Evolutionary conservation across 2,329 filamentous ascomycete genomes (phyloP).

Genomic region (Emergomyces pasteurianus): DNA sequence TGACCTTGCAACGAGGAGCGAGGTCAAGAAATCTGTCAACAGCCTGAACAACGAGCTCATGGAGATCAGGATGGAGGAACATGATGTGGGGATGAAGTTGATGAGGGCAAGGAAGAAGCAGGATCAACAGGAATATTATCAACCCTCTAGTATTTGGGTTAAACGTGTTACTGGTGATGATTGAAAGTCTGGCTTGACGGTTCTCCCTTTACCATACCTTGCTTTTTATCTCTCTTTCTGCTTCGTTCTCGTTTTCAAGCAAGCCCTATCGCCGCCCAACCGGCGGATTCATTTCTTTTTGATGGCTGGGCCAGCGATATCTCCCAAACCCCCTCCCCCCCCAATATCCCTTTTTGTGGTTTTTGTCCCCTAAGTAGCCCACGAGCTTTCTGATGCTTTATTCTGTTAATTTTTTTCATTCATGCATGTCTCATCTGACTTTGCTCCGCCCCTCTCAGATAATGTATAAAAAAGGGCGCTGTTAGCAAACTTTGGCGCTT

Average conservation of each 20-base stretch:
- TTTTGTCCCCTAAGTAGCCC: not conserved
- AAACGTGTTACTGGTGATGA: conserved; percentile 55
- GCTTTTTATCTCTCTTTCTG: not conserved
- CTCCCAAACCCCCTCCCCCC: not conserved
- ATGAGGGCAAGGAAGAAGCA: conserved; percentile 63
- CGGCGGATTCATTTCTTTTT: not conserved
- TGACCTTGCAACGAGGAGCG: conserved; percentile 47
- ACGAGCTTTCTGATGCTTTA: not conserved
- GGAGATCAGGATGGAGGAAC: conserved; percentile 63
- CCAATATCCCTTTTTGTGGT: not conserved
- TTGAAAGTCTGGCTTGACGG: not conserved
- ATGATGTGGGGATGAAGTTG: conserved; percentile 64
- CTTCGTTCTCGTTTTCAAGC: not conserved
- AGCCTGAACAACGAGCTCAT: conserved; percentile 54
- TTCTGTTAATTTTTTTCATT: not conserved
- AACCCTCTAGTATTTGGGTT: conserved; percentile 61
- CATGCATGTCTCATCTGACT: not conserved
- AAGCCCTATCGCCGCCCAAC: too few species aligned
- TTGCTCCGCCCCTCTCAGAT: not conserved
- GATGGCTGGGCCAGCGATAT: not conserved
- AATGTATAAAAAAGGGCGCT: not conserved
- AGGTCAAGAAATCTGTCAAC: conserved; percentile 53
- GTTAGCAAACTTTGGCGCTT: not conserved
- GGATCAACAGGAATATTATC: conserved; percentile 42
- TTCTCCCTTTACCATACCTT: not conserved